Base-by-base conservation (phyloP, 352 stramenopile species). In the Phytopythium chamaehyphon region DNA sequence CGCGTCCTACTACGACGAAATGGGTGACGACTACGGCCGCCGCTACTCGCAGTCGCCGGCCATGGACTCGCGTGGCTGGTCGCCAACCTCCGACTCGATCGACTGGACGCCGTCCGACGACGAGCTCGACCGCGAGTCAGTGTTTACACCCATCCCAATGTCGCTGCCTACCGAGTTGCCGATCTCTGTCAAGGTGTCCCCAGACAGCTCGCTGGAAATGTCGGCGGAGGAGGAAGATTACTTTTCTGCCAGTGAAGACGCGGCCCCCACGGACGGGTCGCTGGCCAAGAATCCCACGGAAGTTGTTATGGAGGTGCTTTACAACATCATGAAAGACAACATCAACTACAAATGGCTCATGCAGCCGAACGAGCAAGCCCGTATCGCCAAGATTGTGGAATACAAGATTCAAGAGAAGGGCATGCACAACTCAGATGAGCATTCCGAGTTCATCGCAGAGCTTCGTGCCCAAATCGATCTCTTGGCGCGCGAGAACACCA, bases 1-100 rank as follows among this genome's bases (percentile, higher is more conserved):
- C 52, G 66, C 75, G 11, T 86, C 76, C 16, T 77, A 76, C 57
- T 86, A 80, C 45, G 78, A 89, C 43, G 78, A 87, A 55, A 66
- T 73, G 59, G 73, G 80, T 59, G 73, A 87, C 43, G 66, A 83
- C 10, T 63, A 72, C 39, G 47, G 62, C 43, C 55, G 48, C 19
- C 64, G 67, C 18, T 76, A 69, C 61, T 50, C 59, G 31, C 69
- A 67, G 44, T 83, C 64, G 11, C 66, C 61, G 12, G 62, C 57
- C 3, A 64, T 78, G 19, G 66, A 77, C 38, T 76, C 69, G 8
- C 72, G 76, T 40, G 66, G 74, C 44, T 78, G 72, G 69, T 47
- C 51, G 21, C 64, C 61, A 9, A 56, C 61, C 33, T 80, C 72
- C 10, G 66, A 73, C 39, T 76, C 69, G 14, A 72, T 76, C 49